Base-by-base conservation (phyloP, 495 filamentous ascomycete genomes). In the Amorphotheca resinae region DNA sequence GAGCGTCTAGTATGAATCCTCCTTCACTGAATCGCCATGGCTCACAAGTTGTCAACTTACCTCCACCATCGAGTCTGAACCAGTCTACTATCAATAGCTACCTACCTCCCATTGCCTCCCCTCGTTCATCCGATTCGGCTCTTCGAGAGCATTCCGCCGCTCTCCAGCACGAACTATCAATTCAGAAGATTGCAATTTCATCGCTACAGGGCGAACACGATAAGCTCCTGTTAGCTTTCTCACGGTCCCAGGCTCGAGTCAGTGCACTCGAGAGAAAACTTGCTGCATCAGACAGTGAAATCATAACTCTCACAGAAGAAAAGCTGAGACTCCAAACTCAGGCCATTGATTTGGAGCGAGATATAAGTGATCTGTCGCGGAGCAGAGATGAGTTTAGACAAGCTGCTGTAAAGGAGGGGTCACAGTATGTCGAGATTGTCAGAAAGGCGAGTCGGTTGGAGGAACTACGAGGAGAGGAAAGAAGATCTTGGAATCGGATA, bases 341-440 rank as follows among this genome's bases (percentile, higher is more conserved):
- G 42, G 53, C 67, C 22, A 44, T 56, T 9, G 50, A 45, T 5
- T 45, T 69, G n/a, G 62, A 71, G 42, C 42, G 31, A 12, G 59
- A 65, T 44, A 54, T 66, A 2, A 59, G 66, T 20, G 64, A 67
- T 5, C 46, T 66, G n/a, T 46, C 60, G 28, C 45, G 51, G 36
- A 61, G 57, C 38, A 51, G 67, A 16, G 66, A 69, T 22, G 59
- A 59, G 32, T 59, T 57, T n/a, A 46, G 63, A 9, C 51, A 57
- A 23, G 48, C 54, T 38, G 51, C 51, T 6, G 54, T 57, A 4
- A 41, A 50, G 31, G 54, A 67, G 33, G 64, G 63, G 9, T 58
- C 58, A 17, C 67, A 71, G 46, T 71, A 69, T 48, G 56, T 63
- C 33, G 58, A 61, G 33, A 71, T 71, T 48, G 57, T 71, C 38